A percentile compares a stretch with the other conserved stretches of the same genome.
phyloP scores from a whole-genome alignment of 139 green algal species.

The Coelastrella sp. region DNA sequence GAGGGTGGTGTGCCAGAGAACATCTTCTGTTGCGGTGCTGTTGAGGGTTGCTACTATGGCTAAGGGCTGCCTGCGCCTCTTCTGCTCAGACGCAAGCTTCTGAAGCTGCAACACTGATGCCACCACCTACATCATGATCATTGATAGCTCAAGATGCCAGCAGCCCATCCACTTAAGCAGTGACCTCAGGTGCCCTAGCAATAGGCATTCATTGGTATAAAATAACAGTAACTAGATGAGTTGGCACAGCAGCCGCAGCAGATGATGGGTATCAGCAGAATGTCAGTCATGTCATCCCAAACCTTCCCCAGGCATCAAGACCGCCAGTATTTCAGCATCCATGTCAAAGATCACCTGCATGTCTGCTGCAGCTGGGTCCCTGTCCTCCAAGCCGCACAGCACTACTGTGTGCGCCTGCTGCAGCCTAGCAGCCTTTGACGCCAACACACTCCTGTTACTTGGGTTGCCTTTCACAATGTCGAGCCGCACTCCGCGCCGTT shows the following conservation, averaged over 20 bases:
- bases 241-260: too few species aligned
- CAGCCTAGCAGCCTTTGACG: background rate
- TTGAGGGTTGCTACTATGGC: slow-evolving; percentile 25
- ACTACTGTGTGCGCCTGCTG: slow-evolving; percentile 38
- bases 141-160: background rate
- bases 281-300: background rate
- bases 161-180: background rate
- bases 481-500: background rate
- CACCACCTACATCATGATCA: slow-evolving; percentile 32
- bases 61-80: background rate
- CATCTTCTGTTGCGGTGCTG: slow-evolving; percentile 20
- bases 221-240: too few species aligned
- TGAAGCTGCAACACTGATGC: slow-evolving; percentile 56
- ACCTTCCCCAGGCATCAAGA: background rate
- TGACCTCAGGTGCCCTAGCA: background rate
- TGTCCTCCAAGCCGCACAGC: slow-evolving; percentile 17
- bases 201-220: background rate
- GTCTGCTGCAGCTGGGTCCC: slow-evolving; percentile 4
- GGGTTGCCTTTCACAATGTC: slow-evolving; percentile 39
- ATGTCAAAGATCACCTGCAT: slow-evolving; percentile 25
- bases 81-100: slow-evolving; percentile 20
- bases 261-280: too few species aligned
- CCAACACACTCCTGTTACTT: slow-evolving; percentile 37
- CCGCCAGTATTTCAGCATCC: background rate
- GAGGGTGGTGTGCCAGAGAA: slow-evolving; percentile 42